Base-by-base conservation (phyloP, 805 yeast species). In the Sungouiozyma ichnusensis region DNA sequence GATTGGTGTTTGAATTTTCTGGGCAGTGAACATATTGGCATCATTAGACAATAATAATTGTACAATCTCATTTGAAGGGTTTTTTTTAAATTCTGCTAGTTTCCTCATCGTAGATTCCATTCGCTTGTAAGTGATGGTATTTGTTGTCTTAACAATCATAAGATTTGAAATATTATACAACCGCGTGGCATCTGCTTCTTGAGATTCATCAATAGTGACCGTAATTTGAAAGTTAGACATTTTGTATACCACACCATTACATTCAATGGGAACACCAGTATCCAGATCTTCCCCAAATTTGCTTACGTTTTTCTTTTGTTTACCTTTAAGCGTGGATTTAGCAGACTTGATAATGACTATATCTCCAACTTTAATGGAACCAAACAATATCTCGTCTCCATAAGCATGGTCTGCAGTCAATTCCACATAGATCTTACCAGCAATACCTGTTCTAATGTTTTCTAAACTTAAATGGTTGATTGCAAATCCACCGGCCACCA, bases 61-160 rank as follows among this genome's bases (percentile, higher is more conserved):
- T 16, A 73, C 63, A 39, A 77, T 54, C 6, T 55, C 53, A 17
- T 71, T 63, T 33, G 48, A 44, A 9, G 58, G 54, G 0, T 66
- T 49, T 2, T 63, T 50, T 8, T 64, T 62, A 16, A 78, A 48
- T 44, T 77, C 84, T 9, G 66, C 63, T 27, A 86, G 63, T 49
- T 79, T 81, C 24, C 79, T 69, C 77, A 86, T 67, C 1, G 92
- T 77, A 11, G 81, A 76, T 41, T 77, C 76, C 94, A 87, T 85
- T 47, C 94, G 59, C 52, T 79, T 79, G 55, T 81, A 80, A 0
- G 92, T 81, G 19, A 81, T 67, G 14, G 83, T 79, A 59, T 84
- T 82, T 24, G 78, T 60, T 2, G 71, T 58, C 47, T 70, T 70
- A 3, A 67, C 57, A 13, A 88, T 47, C 37, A 51, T 49, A 16